Conservation (phyloP, 805 yeast species). For the Nakazawaea holstii region DNA sequence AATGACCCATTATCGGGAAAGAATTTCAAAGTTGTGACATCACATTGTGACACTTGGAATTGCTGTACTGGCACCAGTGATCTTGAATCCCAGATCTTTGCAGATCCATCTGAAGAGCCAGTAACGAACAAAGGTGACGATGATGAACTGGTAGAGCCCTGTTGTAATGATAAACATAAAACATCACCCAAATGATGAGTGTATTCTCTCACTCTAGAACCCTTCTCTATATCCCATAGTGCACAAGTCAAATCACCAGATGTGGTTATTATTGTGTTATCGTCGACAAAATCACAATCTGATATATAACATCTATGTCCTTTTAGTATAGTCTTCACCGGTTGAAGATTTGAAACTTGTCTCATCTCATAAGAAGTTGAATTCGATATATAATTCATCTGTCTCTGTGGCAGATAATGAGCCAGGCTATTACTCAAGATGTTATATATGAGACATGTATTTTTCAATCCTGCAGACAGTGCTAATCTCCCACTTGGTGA, state of each 20-base stretch:
- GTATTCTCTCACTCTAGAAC: conserved; percentile 46
- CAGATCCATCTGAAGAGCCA: conserved; percentile 66
- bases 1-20: conserved; percentile 71
- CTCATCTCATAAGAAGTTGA: conserved; percentile 3
- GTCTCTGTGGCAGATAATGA: conserved; percentile 6
- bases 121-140: conserved; percentile 40
- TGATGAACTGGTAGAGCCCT: conserved; percentile 9
- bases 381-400: background rate
- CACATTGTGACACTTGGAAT: conserved; percentile 51
- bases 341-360: background rate
- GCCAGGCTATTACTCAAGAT: conserved; percentile 16
- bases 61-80: conserved; percentile 31
- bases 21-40: conserved; percentile 56
- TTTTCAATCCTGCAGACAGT: conserved; percentile 82
- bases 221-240: conserved; percentile 73
- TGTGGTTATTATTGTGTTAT: conserved; percentile 54
- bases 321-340: conserved; percentile 40
- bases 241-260: conserved; percentile 81
- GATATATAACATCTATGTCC: conserved; percentile 84
- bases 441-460: conserved; percentile 67
- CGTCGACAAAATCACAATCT: conserved; percentile 61
- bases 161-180: conserved; percentile 35
- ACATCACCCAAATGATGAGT: conserved; percentile 73
- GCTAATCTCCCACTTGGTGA: conserved; percentile 61
- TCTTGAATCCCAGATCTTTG: conserved; percentile 62